Evolutionary conservation across 2,329 filamentous ascomycete genomes (phyloP).

Genomic region (Aspergillus brunneoviolaceus): DNA sequence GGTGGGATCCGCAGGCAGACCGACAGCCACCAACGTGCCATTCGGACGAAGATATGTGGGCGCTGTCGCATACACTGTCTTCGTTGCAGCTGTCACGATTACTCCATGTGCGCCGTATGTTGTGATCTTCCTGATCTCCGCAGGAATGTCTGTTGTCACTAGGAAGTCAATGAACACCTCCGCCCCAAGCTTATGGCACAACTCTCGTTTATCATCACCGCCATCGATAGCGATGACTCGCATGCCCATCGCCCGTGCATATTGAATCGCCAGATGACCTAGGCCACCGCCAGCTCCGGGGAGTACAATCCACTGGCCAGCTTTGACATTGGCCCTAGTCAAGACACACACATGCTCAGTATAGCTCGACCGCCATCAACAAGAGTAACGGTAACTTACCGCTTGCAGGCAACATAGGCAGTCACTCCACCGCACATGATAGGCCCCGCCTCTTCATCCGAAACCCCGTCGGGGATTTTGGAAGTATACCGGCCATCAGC

Average conservation of each 20-base stretch:
- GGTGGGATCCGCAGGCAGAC: constrained; percentile 75
- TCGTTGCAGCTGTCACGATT: constrained; percentile 77
- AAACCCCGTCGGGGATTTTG: constrained; percentile 20
- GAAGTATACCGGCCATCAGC: constrained; percentile 18
- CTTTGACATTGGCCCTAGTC: constrained; percentile 33
- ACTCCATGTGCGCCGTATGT: constrained; percentile 83
- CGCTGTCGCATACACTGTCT: constrained; percentile 94
- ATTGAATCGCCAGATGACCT: constrained; percentile 77
- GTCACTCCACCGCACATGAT: constrained; percentile 26
- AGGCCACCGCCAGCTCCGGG: constrained; percentile 56
- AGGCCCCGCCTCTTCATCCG: constrained; percentile 19
- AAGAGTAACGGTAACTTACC: background rate
- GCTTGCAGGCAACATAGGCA: constrained; percentile 23
- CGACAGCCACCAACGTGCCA: constrained; percentile 82
- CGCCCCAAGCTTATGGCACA: constrained; percentile 67
- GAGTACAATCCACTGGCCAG: constrained; percentile 30
- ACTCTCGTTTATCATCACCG: constrained; percentile 74
- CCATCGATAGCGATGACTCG: constrained; percentile 77
- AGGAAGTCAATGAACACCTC: constrained; percentile 75
- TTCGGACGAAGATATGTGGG: constrained; percentile 78
- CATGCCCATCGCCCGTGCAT: constrained; percentile 86
- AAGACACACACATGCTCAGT: background rate
- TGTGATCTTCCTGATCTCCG: constrained; percentile 78
- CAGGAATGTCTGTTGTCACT: constrained; percentile 71
- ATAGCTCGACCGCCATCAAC: background rate